Conservation (phyloP, 352 stramenopile species). For the Elongisporangium anandrum region DNA sequence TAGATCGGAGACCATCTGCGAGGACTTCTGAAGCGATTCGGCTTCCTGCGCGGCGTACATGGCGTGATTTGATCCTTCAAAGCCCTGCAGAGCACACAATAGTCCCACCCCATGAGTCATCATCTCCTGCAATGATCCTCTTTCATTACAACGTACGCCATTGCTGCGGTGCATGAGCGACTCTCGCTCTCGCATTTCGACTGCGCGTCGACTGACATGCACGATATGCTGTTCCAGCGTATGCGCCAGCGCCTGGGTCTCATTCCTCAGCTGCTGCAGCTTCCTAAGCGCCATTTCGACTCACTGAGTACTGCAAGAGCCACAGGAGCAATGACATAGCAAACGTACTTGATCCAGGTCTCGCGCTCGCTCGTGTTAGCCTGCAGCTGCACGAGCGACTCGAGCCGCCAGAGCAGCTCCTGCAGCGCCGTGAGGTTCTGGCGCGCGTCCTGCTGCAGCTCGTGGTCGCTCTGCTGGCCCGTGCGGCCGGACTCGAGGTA, state of each 20-base stretch:
- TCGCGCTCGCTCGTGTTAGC: slow-evolving; percentile 44
- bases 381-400: slow-evolving; percentile 72
- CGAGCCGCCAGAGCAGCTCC: slow-evolving; percentile 77
- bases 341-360: slow-evolving; percentile 67
- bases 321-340: not conserved
- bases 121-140: slow-evolving; percentile 1
- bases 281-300: slow-evolving; percentile 21
- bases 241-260: slow-evolving; percentile 57
- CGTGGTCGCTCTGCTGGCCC: slow-evolving; percentile 42
- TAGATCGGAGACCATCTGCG: slow-evolving; percentile 78
- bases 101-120: not conserved
- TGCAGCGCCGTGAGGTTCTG: slow-evolving; percentile 68
- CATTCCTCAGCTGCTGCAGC: slow-evolving; percentile 66
- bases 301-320: not conserved
- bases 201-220: slow-evolving; percentile 49
- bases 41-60: slow-evolving; percentile 79
- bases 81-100: slow-evolving; percentile 24
- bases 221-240: slow-evolving; percentile 82
- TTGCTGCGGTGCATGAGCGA: slow-evolving; percentile 66
- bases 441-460: slow-evolving; percentile 64
- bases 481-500: slow-evolving; percentile 68
- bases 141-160: slow-evolving; percentile 29
- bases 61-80: slow-evolving; percentile 59
- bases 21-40: slow-evolving; percentile 72
- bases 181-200: slow-evolving; percentile 71